Base-by-base conservation (phyloP, 495 filamentous ascomycete genomes). In the Xanthoparmelia taractica region DNA sequence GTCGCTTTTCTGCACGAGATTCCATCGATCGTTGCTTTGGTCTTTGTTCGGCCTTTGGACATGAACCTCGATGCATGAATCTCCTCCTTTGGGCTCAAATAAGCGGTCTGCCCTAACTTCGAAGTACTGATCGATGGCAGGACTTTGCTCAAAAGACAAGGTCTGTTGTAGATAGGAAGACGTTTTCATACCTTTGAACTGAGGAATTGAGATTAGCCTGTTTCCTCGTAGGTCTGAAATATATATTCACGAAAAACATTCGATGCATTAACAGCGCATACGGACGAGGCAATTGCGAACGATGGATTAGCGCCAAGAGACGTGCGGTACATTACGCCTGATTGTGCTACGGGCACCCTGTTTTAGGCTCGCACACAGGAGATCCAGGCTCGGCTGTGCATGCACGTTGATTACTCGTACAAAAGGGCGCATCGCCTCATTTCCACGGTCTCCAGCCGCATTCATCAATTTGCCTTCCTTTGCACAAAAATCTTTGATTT, bases 1-100 rank as follows among this genome's bases (percentile, higher is more conserved):
- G 43, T 47, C 27, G 23, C 15, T 20, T 25, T 29, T 33, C 25
- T 48, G 20, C 12, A 47, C 1, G 36, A 18, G 10, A 36, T 36
- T 10, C 29, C 29, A 36, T 38, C 36, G 25, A 58, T 52, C 33
- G 27, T 52, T 34, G 18, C 40, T 36, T 27, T 6, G 29, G 57
- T 23, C 29, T 56, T 57, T 29, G 8, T 29, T 34, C 10, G 33
- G 58, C 15, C 15, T 20, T 20, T 61, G 57, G 23, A 54, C 38
- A 31, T 63, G 25, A 15, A 67, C 29, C 1, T 67, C 61, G 12
- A 67, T 36, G 31, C 1, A 60, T n/a, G 65, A 64, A 4, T 37
- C 10, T 27, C 37, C 27, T 15, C 10, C 20, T 11, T 27, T 11
- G 2, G 38, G 55, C 37, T 63, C 55, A 25, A 67, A 67, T 20